Conservation (phyloP, 441 rosid species). For the Populus tomentosa region DNA sequence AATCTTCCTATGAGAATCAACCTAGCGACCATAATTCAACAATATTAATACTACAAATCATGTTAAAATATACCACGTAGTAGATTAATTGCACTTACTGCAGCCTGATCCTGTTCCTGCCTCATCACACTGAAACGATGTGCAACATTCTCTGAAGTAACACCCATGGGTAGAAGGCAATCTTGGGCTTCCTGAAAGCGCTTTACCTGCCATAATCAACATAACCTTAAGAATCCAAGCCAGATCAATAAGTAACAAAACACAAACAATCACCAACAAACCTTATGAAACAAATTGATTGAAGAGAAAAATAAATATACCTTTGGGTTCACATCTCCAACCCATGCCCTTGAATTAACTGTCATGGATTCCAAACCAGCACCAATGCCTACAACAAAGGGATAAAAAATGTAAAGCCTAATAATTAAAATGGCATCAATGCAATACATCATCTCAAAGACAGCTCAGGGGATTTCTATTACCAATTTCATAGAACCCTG, state of each 20-base stretch:
- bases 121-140: constrained; percentile 84
- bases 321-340: constrained; percentile 81
- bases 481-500: constrained; percentile 98
- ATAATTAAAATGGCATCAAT: background rate
- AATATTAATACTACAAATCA: background rate
- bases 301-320: constrained; percentile 32
- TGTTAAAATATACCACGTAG: background rate
- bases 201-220: constrained; percentile 49
- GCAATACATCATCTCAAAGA: background rate
- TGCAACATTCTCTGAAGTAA: constrained; percentile 97
- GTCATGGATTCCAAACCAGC: constrained; percentile 99
- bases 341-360: constrained; percentile 73
- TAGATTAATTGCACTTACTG: constrained; percentile 49
- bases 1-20: background rate
- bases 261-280: background rate
- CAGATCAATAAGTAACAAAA: background rate
- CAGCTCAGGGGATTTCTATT: background rate
- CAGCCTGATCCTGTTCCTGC: constrained; percentile 96
- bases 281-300: background rate
- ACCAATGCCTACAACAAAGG: constrained; percentile 68
- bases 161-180: constrained; percentile 98
- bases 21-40: background rate
- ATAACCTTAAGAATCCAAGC: background rate
- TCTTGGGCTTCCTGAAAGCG: constrained; percentile 73
- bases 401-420: background rate